Conservation (phyloP, 768 basidiomycete genomes). For the Ramaria sp. region DNA sequence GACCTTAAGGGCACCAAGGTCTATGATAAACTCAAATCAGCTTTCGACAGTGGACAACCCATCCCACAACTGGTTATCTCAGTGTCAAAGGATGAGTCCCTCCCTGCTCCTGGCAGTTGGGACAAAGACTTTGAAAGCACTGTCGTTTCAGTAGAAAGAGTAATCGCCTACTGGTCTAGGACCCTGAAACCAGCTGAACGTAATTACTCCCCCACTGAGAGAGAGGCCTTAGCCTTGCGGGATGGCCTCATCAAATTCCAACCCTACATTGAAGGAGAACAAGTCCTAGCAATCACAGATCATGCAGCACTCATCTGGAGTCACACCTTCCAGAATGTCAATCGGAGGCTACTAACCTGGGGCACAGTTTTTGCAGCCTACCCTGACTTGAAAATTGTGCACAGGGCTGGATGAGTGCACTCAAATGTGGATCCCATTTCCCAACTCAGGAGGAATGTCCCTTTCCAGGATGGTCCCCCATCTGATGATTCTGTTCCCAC, state of each 20-base stretch:
- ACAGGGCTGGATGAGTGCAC: conserved; percentile 11
- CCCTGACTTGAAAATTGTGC: conserved; percentile 9
- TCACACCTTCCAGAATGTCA: conserved; percentile 12
- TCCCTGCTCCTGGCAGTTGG: conserved; percentile 19
- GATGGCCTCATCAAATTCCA: conserved; percentile 13
- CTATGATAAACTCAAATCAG: conserved; percentile 12
- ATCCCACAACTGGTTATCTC: conserved; percentile 7
- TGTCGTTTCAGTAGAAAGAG: conserved; percentile 8
- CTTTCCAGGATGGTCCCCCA: neutral
- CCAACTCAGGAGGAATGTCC: neutral
- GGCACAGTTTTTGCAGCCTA: conserved; percentile 9
- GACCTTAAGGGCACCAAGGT: conserved; percentile 13
- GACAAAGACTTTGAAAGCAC: conserved; percentile 14
- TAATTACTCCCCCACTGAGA: conserved; percentile 12
- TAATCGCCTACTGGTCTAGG: conserved; percentile 12
- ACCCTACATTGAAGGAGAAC: conserved; percentile 13
- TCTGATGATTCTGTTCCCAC: neutral
- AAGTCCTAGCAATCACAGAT: conserved; percentile 9
- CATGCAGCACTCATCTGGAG: conserved; percentile 11
- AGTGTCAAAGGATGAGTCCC: conserved; percentile 14
- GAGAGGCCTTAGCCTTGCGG: conserved; percentile 11
- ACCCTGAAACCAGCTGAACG: conserved; percentile 11
- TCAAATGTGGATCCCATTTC: conserved; percentile 13
- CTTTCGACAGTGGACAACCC: conserved; percentile 3
- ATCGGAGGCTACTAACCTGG: conserved; percentile 7